These are phyloP conservation scores for Pneumocystis sp. DNA, from an alignment of 1,139 yeast species.

Conservation along the genomic window DNA sequence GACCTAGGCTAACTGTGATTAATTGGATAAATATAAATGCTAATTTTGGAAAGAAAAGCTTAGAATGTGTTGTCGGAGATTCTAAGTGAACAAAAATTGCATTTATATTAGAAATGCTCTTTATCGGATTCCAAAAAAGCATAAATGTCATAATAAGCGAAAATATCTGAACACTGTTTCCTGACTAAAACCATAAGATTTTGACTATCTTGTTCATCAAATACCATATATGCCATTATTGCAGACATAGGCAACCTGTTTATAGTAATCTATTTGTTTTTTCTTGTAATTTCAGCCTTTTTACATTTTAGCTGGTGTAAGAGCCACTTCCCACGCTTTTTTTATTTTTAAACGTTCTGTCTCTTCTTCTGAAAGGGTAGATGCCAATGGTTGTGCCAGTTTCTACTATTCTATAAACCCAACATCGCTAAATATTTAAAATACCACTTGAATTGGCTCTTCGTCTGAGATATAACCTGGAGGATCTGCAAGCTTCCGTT, in stretches of 20 bases:
- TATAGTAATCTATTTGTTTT: neutral
- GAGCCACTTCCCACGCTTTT: constrained; percentile 79
- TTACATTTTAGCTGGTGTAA: constrained; percentile 59
- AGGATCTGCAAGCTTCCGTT: neutral
- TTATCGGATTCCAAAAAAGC: constrained; percentile 62
- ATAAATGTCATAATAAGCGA: constrained; percentile 83
- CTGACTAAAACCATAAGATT: constrained; percentile 34
- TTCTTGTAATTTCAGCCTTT: neutral
- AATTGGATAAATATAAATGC: constrained; percentile 47
- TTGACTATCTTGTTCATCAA: neutral
- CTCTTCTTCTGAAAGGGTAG: neutral
- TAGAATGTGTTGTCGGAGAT: constrained; percentile 22
- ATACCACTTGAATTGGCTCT: neutral
- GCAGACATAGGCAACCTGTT: constrained; percentile 62
- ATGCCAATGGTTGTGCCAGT: neutral
- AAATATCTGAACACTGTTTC: constrained; percentile 75
- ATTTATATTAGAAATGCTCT: constrained; percentile 49
- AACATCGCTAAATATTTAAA: neutral
- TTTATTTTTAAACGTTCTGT: neutral
- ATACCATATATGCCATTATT: constrained; percentile 62
- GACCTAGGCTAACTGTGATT: constrained; percentile 55
- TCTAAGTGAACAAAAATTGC: constrained; percentile 27
- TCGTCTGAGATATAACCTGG: neutral
- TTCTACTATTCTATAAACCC: neutral
- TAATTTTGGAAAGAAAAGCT: constrained; percentile 35